Evolutionary conservation across 2,329 filamentous ascomycete genomes (phyloP).

Genomic region (Thyridium curvatum): DNA sequence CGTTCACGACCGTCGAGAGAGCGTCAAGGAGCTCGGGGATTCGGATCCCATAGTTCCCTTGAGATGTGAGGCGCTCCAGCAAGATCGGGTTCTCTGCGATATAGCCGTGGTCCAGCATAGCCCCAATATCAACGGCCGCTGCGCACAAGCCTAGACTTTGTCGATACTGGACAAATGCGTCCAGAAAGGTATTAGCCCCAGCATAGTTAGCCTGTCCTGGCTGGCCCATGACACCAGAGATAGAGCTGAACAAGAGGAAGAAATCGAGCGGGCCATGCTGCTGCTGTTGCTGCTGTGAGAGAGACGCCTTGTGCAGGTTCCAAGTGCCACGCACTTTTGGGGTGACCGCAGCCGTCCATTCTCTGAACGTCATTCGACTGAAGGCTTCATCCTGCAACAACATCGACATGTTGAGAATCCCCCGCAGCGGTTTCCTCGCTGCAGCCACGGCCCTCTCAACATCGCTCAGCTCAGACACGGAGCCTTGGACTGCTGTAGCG

Average conservation of each 20-base stretch:
- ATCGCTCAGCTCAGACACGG: slow-evolving; percentile 9
- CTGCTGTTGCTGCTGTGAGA: slow-evolving; percentile 5
- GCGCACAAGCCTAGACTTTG: slow-evolving; percentile 16
- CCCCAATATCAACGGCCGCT: slow-evolving; percentile 14
- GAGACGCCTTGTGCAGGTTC: slow-evolving; percentile 15
- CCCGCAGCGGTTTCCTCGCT: slow-evolving; percentile 22
- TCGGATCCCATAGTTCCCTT: too few species aligned
- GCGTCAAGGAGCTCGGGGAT: background rate
- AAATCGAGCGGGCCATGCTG: slow-evolving; percentile 10
- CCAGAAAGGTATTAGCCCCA: slow-evolving; percentile 30
- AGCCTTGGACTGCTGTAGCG: too few species aligned
- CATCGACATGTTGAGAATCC: slow-evolving; percentile 34
- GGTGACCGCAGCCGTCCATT: slow-evolving; percentile 5
- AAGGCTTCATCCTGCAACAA: slow-evolving; percentile 15
- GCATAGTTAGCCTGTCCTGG: slow-evolving; percentile 29
- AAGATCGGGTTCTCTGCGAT: too few species aligned
- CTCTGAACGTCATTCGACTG: background rate
- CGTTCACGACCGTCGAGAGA: too few species aligned
- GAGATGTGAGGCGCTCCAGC: too few species aligned
- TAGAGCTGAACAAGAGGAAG: slow-evolving; percentile 18
- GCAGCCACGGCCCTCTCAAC: slow-evolving; percentile 15
- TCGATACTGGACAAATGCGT: slow-evolving; percentile 29
- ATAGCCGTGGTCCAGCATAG: slow-evolving; percentile 10
- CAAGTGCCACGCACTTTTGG: slow-evolving; percentile 20
- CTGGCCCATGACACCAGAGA: slow-evolving; percentile 18